phyloP scores from a whole-genome alignment of 768 basidiomycete genomes.

The Basidioascus undulatus region DNA sequence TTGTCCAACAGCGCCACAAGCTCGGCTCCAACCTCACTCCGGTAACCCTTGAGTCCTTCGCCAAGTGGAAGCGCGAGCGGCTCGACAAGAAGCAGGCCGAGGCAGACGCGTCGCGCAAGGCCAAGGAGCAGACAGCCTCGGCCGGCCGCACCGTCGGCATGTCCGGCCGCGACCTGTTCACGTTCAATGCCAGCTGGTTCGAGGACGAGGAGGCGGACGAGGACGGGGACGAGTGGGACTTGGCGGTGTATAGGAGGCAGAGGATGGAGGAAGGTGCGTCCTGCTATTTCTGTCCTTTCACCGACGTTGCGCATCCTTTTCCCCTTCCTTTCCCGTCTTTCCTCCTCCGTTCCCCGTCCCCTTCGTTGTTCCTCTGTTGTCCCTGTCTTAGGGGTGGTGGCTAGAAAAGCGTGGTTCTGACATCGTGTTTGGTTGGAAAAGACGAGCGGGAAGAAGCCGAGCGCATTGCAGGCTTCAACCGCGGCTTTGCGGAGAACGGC shows the following conservation, averaged over 20 bases:
- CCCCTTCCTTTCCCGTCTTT: too few relatives aligned
- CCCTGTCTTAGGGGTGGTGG: too few relatives aligned
- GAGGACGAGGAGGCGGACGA: conserved; percentile 40
- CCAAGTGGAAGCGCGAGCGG: conserved; percentile 81
- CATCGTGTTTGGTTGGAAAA: too few relatives aligned
- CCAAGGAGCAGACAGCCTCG: conserved; percentile 53
- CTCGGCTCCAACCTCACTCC: conserved; percentile 72
- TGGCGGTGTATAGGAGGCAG: conserved; percentile 33
- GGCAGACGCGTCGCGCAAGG: conserved; percentile 47
- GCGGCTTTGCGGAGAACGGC: too few relatives aligned
- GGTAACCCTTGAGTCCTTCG: conserved; percentile 74
- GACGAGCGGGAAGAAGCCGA: too few relatives aligned
- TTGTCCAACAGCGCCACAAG: conserved; percentile 57
- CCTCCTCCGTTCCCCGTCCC: too few relatives aligned
- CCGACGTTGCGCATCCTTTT: too few relatives aligned
- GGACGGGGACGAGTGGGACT: conserved; percentile 26
- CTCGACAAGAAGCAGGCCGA: conserved; percentile 90
- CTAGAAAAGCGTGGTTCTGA: too few relatives aligned
- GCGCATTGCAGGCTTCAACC: too few relatives aligned
- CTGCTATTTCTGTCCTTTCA: too few relatives aligned
- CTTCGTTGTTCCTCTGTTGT: too few relatives aligned
- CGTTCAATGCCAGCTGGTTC: conserved; percentile 90
- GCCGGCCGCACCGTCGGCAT: conserved; percentile 83
- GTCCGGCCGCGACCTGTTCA: conserved; percentile 89
- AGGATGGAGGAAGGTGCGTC: conserved; percentile 42